Percentiles rank a stretch among this genome's conserved stretches.
These are phyloP conservation scores for Candida ponderosae DNA, from an alignment of 805 yeast species.

Conservation along the genomic window DNA sequence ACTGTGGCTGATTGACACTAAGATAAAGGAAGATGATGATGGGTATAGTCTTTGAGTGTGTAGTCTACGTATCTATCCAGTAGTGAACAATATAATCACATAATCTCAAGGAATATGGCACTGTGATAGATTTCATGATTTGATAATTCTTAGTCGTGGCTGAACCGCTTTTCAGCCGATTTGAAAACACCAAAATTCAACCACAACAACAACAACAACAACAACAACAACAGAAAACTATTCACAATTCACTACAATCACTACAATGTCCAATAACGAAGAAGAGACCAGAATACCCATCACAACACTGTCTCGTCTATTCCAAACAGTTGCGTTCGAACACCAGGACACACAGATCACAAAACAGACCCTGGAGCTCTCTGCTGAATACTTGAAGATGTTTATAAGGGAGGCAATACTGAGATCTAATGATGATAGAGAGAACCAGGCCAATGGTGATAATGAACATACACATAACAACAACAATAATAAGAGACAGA, in stretches of 20 bases:
- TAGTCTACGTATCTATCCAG: too few relatives aligned
- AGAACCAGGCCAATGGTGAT: constrained; percentile 16
- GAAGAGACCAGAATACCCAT: constrained; percentile 14
- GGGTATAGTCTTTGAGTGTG: too few relatives aligned
- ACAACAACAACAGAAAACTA: background rate
- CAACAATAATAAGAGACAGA: constrained; percentile 9
- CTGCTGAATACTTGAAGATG: constrained; percentile 46
- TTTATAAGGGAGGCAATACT: constrained; percentile 53
- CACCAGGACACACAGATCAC: constrained; percentile 39
- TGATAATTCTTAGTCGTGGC: too few relatives aligned
- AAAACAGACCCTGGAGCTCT: constrained; percentile 37
- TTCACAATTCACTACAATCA: background rate
- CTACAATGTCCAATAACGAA: constrained; percentile 2
- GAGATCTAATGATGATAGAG: constrained; percentile 47
- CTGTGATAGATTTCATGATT: too few relatives aligned
- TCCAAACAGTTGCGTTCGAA: constrained; percentile 43
- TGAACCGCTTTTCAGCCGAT: too few relatives aligned
- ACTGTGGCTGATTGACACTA: too few relatives aligned
- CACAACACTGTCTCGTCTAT: constrained; percentile 40
- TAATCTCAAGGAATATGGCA: too few relatives aligned
- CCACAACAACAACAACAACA: background rate
- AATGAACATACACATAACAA: too few relatives aligned
- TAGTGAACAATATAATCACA: too few relatives aligned
- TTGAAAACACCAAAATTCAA: too few relatives aligned
- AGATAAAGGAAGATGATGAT: too few relatives aligned